These are phyloP conservation scores for Puccinia novopanici DNA, from an alignment of 1,284 basidiomycete genomes.

Conservation along the genomic window DNA sequence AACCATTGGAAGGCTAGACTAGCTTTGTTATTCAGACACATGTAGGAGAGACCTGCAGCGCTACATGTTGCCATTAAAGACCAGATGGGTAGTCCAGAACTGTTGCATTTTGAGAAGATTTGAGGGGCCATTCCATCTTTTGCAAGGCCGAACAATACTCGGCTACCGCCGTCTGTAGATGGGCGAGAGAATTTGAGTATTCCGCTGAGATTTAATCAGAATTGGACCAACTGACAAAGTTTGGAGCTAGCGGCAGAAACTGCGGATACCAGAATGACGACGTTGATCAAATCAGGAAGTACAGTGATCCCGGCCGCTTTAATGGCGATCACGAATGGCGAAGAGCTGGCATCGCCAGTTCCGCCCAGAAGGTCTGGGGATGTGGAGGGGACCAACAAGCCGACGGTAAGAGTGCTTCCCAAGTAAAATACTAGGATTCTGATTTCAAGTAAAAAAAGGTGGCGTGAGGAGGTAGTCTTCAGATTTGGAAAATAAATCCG, in stretches of 20 bases:
- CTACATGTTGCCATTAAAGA: constrained; percentile 69
- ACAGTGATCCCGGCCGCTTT: constrained; percentile 72
- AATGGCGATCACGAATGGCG: constrained; percentile 79
- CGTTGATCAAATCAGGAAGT: constrained; percentile 71
- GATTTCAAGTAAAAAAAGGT: constrained; percentile 22
- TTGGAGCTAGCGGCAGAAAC: constrained; percentile 83
- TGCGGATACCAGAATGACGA: constrained; percentile 70
- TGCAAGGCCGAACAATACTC: constrained; percentile 69
- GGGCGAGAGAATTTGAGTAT: background rate
- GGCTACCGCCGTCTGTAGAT: constrained; percentile 52
- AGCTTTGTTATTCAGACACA: constrained; percentile 66
- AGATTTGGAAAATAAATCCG: constrained; percentile 68
- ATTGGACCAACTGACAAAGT: constrained; percentile 68
- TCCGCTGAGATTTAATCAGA: background rate
- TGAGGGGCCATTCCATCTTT: constrained; percentile 73
- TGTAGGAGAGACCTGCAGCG: constrained; percentile 75
- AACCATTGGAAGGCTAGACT: constrained; percentile 79
- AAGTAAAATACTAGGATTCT: constrained; percentile 57
- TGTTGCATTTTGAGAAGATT: constrained; percentile 71
- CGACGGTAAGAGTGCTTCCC: constrained; percentile 66
- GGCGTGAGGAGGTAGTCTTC: constrained; percentile 51
- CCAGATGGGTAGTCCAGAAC: constrained; percentile 73
- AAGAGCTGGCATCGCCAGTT: constrained; percentile 68
- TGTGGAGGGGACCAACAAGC: constrained; percentile 71
- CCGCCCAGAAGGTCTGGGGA: constrained; percentile 67